Evolutionary conservation across 2,329 filamentous ascomycete genomes (phyloP), one percentile per base, ranked within the genome.

Genomic region (Monosporascus sp.): DNA sequence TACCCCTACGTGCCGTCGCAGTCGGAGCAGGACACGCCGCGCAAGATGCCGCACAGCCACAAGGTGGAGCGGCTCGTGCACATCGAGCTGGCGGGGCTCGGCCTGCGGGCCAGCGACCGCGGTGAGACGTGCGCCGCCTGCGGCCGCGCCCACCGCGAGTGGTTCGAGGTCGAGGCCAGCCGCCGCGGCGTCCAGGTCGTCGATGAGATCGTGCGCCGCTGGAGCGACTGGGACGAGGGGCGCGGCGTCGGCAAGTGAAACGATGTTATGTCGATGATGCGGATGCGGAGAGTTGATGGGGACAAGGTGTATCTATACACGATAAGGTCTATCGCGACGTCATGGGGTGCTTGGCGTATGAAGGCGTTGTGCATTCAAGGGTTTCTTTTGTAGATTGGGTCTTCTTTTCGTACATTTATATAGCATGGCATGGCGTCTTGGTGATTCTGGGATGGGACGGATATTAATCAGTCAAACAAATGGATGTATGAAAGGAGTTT

Each of bases 41-140:
- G 83, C 35, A 95, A 91, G 72, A 88, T 95, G 22, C 89, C 89
- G 3, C 89, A 94, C 70, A 88, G 87, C 43, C 88, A 95, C 70
- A 87, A 89, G 47, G 90, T 97, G 11, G 94, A 99, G 74, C 79
- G 91, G 25, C 72, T 99, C 54, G 87, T 97, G 45, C 94, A 99
- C 69, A 75, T 97, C 15, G 94, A 99, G 72, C 79, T 97, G n/a
- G 78, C 77, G 70, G 70, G 85, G 73, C 54, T 84, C 78, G 74
- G 81, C 1, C 58, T 84, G 56, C 73, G 82, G 55, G 67, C 78
- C 62, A 70, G 73, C 52, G 72, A 84, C 68, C 70, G 72, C 47
- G 74, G 71, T 18, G 81, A 35, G 31, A 35, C 81, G 50, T 99
- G 94, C 64, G 77, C 77, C 5, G 80, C 84, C 1, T 99, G 94